Evolutionary conservation across 257 asterid species (phyloP), one percentile per base, ranked within the genome.

Genomic region (Marsdenia floribunda): DNA sequence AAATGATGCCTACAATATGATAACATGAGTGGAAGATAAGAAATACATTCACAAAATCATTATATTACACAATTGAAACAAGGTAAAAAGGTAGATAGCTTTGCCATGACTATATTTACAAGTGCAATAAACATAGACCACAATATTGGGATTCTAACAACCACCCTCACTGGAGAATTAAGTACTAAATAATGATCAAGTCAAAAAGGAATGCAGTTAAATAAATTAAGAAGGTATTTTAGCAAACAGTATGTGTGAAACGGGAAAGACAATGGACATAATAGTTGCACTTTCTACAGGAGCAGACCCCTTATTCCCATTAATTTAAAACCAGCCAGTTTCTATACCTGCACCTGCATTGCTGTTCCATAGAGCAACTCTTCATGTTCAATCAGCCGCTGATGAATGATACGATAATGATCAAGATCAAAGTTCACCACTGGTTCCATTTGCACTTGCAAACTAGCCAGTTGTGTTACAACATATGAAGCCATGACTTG

Each of bases 401-500:
- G 99, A 82, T 94, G 97, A 73, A 94, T 90, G 44, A 88, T 80
- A 54, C 86, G 84, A 71, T 92, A 94, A 82, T 89, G 97, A 80
- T 94, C 99, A 71, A 64, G 73, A 83, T 90, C 97, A 77, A 92
- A 86, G 80, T 94, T 94, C 76, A 91, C 97, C 72, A 94, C 87
- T 19, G 97, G 97, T 73, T 94, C 97, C 96, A 88, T 86, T 74
- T 87, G 86, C 78, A 94, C 90, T 79, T 89, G 91, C 85, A 94
- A 72, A 69, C 81, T 91, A 61, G 96, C 97, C 65, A 94, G 82
- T 81, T 90, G 93, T 68, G 97, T 90, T 73, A 83, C 82, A 64
- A 90, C 96, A 83, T 90, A 88, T 72, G 97, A 91, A 75, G 99
- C 99, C 97, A 94, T 94, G 74, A 94, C 89, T 82, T 92, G 99